Evolutionary conservation across 139 green algal species (phyloP), one percentile per base, ranked within the genome.

Genomic region (Astrephomene gubernaculifera): DNA sequence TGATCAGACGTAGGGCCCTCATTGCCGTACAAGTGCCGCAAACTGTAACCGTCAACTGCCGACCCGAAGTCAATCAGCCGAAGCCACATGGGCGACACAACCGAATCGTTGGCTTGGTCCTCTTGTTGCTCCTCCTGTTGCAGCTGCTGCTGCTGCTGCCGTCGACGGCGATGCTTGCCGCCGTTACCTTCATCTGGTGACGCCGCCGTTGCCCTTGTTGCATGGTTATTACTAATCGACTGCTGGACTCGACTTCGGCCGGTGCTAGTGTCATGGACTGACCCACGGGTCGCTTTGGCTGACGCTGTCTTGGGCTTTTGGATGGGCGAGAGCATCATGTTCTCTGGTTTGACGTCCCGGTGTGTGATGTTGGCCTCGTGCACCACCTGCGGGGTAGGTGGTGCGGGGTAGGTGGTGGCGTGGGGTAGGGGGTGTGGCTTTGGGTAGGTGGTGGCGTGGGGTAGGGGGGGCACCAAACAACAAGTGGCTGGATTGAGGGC

Each of bases 61-160:
- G 89, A 94, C 1, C 94, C 94, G 89, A 96, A 96, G 86, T 97
- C 94, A 38, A 95, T 95, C 38, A 97, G 83, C 7, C 91, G 87
- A 60, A 96, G 25, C 44, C 90, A 90, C 64, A 92, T 53, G 4
- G 70, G 78, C 33, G 75, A 69, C 39, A 70, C 44, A n/a, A 24
- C 49, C 33, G 1, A 24, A 8, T 71, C 69, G n/a, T 39, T 35
- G 25, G 19, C 9, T 17, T 31, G 9, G 17, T 1, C 1, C 12
- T 27, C 10, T 29, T 65, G 54, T n/a, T 41, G 61, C 61, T 8
- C n/a, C 61, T 41, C 14, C 68, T 54, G 38, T 12, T 41, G 68
- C 35, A 36, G 68, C 68, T 35, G 68, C 39, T 53, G 19, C 29
- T 39, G 29, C n/a, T 69, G 61, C 39, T 69, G 61, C n/a, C n/a